A percentile compares a stretch with the other conserved stretches of the same genome.
These are phyloP conservation scores for Aspergillus pseudotamarii DNA, from an alignment of 2,329 filamentous ascomycete species.

Conservation along the genomic window DNA sequence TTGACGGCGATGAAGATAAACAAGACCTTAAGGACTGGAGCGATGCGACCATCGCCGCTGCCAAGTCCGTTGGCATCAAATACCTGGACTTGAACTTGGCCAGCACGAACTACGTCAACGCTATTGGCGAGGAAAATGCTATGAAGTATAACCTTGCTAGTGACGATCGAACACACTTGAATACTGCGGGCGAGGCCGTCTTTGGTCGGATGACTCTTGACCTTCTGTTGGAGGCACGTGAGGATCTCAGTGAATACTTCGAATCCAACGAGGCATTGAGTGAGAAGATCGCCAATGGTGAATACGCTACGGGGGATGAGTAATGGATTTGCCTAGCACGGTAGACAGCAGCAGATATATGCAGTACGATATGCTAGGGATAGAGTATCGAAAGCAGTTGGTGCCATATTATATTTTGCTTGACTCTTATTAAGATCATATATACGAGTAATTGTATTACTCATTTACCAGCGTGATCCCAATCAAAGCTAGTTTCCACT, in stretches of 20 bases:
- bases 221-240: conserved; percentile 10
- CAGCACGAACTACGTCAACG: conserved; percentile 15
- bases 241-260: conserved; percentile 10
- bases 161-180: conserved; percentile 16
- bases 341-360: too few relatives aligned
- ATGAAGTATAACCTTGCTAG: conserved; percentile 11
- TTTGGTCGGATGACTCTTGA: conserved; percentile 17
- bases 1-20: neutral
- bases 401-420: too few relatives aligned
- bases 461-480: too few relatives aligned
- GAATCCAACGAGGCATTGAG: conserved; percentile 10
- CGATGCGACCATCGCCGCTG: conserved; percentile 12
- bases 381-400: too few relatives aligned
- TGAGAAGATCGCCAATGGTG: conserved; percentile 12
- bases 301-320: conserved; percentile 11
- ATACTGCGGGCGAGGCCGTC: conserved; percentile 11
- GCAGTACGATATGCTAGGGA: too few relatives aligned
- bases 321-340: neutral
- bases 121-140: conserved; percentile 14
- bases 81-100: conserved; percentile 13
- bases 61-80: conserved; percentile 10
- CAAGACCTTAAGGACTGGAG: conserved; percentile 13
- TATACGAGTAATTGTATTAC: too few relatives aligned
- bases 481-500: too few relatives aligned
- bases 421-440: too few relatives aligned